A percentile compares a stretch with the other conserved stretches of the same genome.
Evolutionary conservation across 208 protist species (phyloP).

Genomic region (Kentomonas sorsogonicus): DNA sequence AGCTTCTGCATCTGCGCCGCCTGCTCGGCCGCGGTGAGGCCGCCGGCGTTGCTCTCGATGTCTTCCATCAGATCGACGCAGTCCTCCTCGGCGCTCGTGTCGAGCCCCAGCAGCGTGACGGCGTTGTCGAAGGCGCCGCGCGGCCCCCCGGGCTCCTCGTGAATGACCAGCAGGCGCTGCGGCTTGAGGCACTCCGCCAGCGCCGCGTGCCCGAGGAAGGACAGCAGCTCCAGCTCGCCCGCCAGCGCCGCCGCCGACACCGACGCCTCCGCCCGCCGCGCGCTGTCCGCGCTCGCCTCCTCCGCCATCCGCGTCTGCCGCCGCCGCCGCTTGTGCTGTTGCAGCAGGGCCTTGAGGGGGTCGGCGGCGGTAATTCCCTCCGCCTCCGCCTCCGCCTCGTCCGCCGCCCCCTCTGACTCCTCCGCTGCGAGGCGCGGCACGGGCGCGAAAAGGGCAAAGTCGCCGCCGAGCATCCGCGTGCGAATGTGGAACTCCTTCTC

Average conservation of each 20-base stretch:
- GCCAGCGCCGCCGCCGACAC: background rate
- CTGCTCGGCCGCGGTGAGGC: constrained; percentile 13
- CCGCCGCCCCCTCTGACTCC: no score
- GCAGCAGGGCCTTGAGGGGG: background rate
- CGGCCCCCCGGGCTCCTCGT: constrained; percentile 38
- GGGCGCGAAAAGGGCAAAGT: background rate
- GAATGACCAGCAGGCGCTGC: constrained; percentile 54
- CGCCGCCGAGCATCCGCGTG: constrained; percentile 62
- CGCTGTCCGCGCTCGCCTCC: background rate
- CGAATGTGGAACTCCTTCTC: constrained; percentile 39
- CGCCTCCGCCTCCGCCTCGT: background rate
- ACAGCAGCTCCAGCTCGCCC: constrained; percentile 29
- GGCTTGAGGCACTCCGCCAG: constrained; percentile 51
- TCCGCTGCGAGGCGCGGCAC: background rate
- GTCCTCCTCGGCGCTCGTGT: constrained; percentile 32
- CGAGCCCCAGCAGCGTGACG: constrained; percentile 34
- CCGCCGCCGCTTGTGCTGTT: background rate
- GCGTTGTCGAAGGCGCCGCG: constrained; percentile 14
- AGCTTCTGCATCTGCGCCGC: constrained; percentile 5
- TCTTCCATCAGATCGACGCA: constrained; percentile 24
- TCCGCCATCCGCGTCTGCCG: background rate
- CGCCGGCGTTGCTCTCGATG: no score
- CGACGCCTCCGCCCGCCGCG: no score
- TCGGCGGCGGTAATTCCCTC: background rate
- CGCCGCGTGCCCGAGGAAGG: constrained; percentile 64